Evolutionary conservation across 805 yeast species (phyloP).

Genomic region (Clavispora santaluciae): DNA sequence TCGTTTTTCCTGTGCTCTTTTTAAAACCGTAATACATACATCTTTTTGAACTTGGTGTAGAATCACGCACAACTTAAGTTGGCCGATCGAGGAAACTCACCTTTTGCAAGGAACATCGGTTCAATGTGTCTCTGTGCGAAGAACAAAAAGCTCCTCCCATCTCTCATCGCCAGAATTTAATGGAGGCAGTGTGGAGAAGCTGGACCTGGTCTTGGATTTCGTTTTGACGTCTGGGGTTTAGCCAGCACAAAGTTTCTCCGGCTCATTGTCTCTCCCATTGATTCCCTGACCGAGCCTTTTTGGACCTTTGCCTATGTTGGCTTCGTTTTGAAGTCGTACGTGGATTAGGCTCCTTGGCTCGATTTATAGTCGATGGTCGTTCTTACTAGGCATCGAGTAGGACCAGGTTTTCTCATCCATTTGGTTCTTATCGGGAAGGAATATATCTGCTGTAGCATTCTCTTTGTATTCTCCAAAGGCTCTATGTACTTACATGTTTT

Average conservation of each 20-base stretch:
- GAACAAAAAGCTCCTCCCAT: constrained; percentile 12
- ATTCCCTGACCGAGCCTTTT: not conserved
- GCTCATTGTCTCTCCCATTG: not conserved
- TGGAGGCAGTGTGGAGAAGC: not conserved
- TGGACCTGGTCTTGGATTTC: not conserved
- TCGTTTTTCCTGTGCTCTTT: not conserved
- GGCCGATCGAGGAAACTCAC: constrained; percentile 33
- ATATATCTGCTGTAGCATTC: not conserved
- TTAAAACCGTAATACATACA: not conserved
- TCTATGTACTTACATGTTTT: constrained; percentile 8
- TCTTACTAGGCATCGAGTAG: not conserved
- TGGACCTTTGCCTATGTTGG: not conserved
- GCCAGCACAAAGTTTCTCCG: not conserved
- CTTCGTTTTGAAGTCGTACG: constrained; percentile 1
- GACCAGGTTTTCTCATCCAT: not conserved
- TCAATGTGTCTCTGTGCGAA: constrained; percentile 48
- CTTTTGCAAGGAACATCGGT: constrained; percentile 35
- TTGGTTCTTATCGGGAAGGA: not conserved
- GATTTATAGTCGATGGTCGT: not conserved
- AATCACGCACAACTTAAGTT: constrained; percentile 42
- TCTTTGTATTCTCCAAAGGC: not conserved
- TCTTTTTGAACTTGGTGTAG: not conserved
- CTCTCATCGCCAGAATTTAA: not conserved
- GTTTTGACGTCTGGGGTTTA: not conserved
- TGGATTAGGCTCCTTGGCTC: not conserved